Percentiles rank a stretch among this genome's conserved stretches.
phyloP scores from a whole-genome alignment of 2,329 filamentous ascomycete species.

The Capronia epimyces region DNA sequence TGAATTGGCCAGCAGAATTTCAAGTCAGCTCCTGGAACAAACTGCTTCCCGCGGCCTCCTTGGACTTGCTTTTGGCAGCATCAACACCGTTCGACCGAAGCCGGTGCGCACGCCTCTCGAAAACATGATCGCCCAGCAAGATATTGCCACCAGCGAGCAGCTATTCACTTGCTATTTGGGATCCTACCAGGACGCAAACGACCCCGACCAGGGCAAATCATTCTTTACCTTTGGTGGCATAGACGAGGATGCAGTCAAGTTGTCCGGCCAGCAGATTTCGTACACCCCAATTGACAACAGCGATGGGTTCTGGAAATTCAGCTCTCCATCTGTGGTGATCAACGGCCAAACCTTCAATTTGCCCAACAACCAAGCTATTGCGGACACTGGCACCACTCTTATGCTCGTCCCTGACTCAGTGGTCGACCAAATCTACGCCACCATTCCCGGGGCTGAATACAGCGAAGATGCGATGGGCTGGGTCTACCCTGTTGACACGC shows the following conservation, averaged over 20 bases:
- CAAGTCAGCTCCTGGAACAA: slow-evolving; percentile 51
- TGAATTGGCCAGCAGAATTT: slow-evolving; percentile 58
- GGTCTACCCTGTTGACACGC: slow-evolving; percentile 53
- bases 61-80: slow-evolving; percentile 50
- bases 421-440: slow-evolving; percentile 57
- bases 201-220: slow-evolving; percentile 43
- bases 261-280: slow-evolving; percentile 50
- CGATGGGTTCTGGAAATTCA: slow-evolving; percentile 64
- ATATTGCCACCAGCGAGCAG: slow-evolving; percentile 50
- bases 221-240: slow-evolving; percentile 73
- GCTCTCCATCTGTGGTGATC: slow-evolving; percentile 53
- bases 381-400: slow-evolving; percentile 66
- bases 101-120: slow-evolving; percentile 59
- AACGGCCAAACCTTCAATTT: slow-evolving; percentile 51
- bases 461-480: slow-evolving; percentile 57
- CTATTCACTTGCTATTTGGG: slow-evolving; percentile 63
- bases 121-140: slow-evolving; percentile 59
- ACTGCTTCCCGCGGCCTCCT: slow-evolving; percentile 56
- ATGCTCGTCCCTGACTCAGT: slow-evolving; percentile 58
- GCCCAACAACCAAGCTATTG: slow-evolving; percentile 59
- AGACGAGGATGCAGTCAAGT: slow-evolving; percentile 56
- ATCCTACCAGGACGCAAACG: slow-evolving; percentile 47
- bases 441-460: slow-evolving; percentile 58
- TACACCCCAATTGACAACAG: slow-evolving; percentile 60
- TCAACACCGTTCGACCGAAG: slow-evolving; percentile 57